Evolutionary conservation across 371 early-diverging fungal genomes (phyloP), one percentile per base, ranked within the genome.

Genomic region (Mucor velutinosus): DNA sequence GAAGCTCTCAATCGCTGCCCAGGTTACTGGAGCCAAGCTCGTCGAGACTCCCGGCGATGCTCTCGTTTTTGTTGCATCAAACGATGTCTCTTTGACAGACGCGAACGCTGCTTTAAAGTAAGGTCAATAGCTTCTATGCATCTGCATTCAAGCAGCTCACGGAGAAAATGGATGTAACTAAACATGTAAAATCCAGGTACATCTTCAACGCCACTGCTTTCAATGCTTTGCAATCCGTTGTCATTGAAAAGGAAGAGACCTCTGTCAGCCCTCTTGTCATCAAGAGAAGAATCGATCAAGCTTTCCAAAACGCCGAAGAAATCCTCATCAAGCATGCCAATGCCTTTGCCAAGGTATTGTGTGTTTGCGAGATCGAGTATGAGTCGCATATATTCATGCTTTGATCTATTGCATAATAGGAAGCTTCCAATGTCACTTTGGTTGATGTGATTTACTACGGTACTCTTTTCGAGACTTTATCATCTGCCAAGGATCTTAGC

Each of bases 81-180:
- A 58, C 49, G 67, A 69, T 25, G 29, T 69, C 27, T 27, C 65
- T 47, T 65, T 81, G 63, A 69, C 64, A 19, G 82, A 81, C 71
- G 73, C 79, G 59, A 81, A 81, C 60, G 79, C 74, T 35, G 77
- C 74, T 56, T 76, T 77, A 61, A 78, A 74, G 82, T 81, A 74
- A 70, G 63, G 19, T 14, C 14, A 7, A 57, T 30, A 51, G 23
- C 41, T 23, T 23, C 21, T 25, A 57, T 19, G 57, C 57, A 19
- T 30, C 5, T 6, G 12, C 27, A 25, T 25, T 4, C 27, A 53
- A 27, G 23, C 17, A 17, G 6, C 5, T 41, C 41, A 41, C 0
- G 1, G 3, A 14, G 15, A 27, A 14, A 27, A 2, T 14, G 25
- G 15, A 25, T 4, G 23, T 19, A 33, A 10, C 32, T 25, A 57